These are phyloP conservation scores for Yamadazyma nakazawae DNA, from an alignment of 805 yeast genomes.

Conservation along the genomic window DNA sequence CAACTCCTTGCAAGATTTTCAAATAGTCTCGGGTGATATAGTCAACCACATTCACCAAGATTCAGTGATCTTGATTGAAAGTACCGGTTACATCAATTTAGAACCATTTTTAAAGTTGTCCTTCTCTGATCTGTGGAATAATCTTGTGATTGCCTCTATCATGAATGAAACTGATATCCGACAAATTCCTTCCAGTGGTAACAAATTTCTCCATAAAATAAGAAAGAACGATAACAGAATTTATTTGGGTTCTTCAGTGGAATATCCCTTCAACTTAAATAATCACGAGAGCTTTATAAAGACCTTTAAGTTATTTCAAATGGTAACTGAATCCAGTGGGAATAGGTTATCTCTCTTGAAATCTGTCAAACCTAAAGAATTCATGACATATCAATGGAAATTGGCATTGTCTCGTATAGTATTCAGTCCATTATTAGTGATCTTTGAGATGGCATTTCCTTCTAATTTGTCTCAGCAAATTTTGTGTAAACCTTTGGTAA, in stretches of 20 bases:
- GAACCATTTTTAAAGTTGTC: slow-evolving; percentile 63
- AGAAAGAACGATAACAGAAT: slow-evolving; percentile 43
- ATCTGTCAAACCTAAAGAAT: slow-evolving; percentile 52
- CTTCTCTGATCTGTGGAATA: slow-evolving; percentile 25
- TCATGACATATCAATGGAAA: slow-evolving; percentile 78
- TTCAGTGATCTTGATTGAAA: slow-evolving; percentile 61
- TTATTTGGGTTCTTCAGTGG: slow-evolving; percentile 34
- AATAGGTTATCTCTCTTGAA: slow-evolving; percentile 47
- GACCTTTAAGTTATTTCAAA: slow-evolving; percentile 30
- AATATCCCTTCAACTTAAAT: slow-evolving; percentile 11
- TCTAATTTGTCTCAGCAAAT: slow-evolving; percentile 58
- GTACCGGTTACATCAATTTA: slow-evolving; percentile 67
- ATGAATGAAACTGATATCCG: slow-evolving; percentile 63
- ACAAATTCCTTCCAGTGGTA: slow-evolving; percentile 15
- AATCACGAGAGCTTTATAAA: slow-evolving; percentile 13
- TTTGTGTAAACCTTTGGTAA: slow-evolving; percentile 78
- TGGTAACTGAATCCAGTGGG: slow-evolving; percentile 30
- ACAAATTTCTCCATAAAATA: slow-evolving; percentile 29
- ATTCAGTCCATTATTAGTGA: slow-evolving; percentile 69
- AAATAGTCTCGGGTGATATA: slow-evolving; percentile 22
- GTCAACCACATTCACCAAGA: slow-evolving; percentile 25
- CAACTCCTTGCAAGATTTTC: slow-evolving; percentile 39
- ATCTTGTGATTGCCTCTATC: slow-evolving; percentile 46
- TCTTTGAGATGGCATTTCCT: slow-evolving; percentile 71
- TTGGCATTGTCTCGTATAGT: slow-evolving; percentile 76